Conservation (phyloP, 192 early-diverging fungal genomes). For the Geranomyces michiganensis region DNA sequence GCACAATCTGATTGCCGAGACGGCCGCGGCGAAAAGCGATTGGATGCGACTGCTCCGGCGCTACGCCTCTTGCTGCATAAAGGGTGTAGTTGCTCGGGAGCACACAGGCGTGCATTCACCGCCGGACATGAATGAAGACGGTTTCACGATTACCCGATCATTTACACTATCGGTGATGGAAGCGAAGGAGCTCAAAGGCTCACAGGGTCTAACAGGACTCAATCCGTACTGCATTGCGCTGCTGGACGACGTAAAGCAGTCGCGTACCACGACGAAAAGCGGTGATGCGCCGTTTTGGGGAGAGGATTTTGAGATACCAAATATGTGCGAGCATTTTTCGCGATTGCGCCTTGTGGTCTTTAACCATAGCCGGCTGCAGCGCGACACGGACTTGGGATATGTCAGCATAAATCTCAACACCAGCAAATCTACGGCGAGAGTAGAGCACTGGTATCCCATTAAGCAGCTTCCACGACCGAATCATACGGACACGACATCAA, state of each 20-base stretch:
- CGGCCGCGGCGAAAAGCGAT: conserved; percentile 35
- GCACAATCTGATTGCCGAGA: conserved; percentile 42
- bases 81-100: conserved; percentile 18
- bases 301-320: conserved; percentile 44
- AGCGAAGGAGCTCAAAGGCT: conserved; percentile 42
- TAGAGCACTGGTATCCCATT: conserved; percentile 48
- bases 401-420: conserved; percentile 39
- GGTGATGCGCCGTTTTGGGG: conserved; percentile 53
- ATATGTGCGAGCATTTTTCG: conserved; percentile 41
- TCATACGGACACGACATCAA: conserved; percentile 2
- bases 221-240: conserved; percentile 43
- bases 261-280: conserved; percentile 40
- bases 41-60: conserved; percentile 37
- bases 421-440: conserved; percentile 25
- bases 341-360: conserved; percentile 37
- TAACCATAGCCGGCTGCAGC: conserved; percentile 38
- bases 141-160: conserved; percentile 13
- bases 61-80: conserved; percentile 38
- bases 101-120: background rate
- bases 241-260: conserved; percentile 51
- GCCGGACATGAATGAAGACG: background rate
- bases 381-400: conserved; percentile 44
- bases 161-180: conserved; percentile 43
- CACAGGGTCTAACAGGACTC: conserved; percentile 7
- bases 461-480: conserved; percentile 22